Base-by-base conservation (phyloP, 2,329 filamentous ascomycete species). In the Colletotrichum horii region DNA sequence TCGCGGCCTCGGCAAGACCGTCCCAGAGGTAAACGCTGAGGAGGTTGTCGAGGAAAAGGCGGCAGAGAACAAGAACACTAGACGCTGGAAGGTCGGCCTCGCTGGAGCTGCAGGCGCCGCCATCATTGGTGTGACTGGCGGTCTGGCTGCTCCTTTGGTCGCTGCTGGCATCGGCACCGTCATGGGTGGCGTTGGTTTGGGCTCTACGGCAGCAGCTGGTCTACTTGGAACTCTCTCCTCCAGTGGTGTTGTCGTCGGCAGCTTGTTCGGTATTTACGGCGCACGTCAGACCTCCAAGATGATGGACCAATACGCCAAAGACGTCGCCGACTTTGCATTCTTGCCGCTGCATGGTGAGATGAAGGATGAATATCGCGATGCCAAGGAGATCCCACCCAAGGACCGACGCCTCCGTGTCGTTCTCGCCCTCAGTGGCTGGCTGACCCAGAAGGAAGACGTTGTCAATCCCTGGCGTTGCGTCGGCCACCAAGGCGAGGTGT, bases 211-310 rank as follows among this genome's bases (percentile, higher is more conserved):
- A 26, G 94, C 95, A 14, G 95, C 96, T 24, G 92, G 92, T 2
- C 92, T 98, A 69, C 87, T 98, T 1, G 96, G 96, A 14, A 90
- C 93, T 22, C 89, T 98, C 80, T 94, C 95, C 3, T 93, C 96
- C 48, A 97, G 94, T 77, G 91, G 93, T 7, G 90, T 97, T 19
- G 88, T 96, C 56, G 93, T 98, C 34, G 96, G 96, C 19, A 92
- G 94, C 48, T 87, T 98, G 52, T 98, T 98, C 81, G 97, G 97
- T 11, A 95, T 97, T n/a, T 98, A 97, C 81, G 94, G 94, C 58
- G 93, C 93, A 2, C 91, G 93, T 43, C 96, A 98, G 89, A 94
- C 94, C 0, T 92, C 93, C 68, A 93, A 96, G 82, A 95, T 96
- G 89, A 94, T 98, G 89, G 95, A 98, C 78, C 89, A 93, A n/a